A percentile compares a stretch with the other conserved stretches of the same genome.
These are phyloP conservation scores for Vitis rupestris DNA, from an alignment of 164 flowering plant species.

Conservation along the genomic window DNA sequence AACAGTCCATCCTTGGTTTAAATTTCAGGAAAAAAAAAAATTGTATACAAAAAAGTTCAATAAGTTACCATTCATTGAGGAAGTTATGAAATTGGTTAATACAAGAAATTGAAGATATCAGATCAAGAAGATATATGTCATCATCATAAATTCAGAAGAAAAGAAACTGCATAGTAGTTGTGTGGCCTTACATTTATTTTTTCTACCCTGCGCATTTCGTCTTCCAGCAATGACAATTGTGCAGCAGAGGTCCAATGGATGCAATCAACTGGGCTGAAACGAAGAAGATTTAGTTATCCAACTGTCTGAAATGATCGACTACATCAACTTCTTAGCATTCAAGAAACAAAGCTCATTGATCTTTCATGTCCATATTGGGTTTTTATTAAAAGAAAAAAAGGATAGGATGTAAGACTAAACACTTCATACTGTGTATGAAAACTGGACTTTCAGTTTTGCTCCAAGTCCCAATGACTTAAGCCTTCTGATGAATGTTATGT, in stretches of 20 bases:
- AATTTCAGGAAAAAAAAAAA: background rate
- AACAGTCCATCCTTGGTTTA: background rate
- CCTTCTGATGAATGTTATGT: too few relatives aligned
- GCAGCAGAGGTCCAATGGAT: conserved; percentile 97
- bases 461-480: too few relatives aligned
- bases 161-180: background rate
- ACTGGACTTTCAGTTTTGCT: too few relatives aligned
- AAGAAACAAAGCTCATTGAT: background rate
- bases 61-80: background rate
- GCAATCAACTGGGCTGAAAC: conserved; percentile 94
- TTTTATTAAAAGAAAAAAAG: background rate
- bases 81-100: background rate
- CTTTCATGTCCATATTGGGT: background rate
- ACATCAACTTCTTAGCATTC: background rate
- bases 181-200: conserved; percentile 79
- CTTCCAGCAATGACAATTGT: conserved; percentile 92
- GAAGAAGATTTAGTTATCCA: background rate
- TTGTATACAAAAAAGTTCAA: background rate
- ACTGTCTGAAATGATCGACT: background rate
- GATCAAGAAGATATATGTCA: background rate
- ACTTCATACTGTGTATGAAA: too few relatives aligned
- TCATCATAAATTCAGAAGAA: conserved; percentile 1
- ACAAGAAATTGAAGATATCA: background rate
- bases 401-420: too few relatives aligned
- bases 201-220: conserved; percentile 96